Evolutionary conservation across 306 rosid genomes (phyloP).

Genomic region (Oemleria cerasiformis): DNA sequence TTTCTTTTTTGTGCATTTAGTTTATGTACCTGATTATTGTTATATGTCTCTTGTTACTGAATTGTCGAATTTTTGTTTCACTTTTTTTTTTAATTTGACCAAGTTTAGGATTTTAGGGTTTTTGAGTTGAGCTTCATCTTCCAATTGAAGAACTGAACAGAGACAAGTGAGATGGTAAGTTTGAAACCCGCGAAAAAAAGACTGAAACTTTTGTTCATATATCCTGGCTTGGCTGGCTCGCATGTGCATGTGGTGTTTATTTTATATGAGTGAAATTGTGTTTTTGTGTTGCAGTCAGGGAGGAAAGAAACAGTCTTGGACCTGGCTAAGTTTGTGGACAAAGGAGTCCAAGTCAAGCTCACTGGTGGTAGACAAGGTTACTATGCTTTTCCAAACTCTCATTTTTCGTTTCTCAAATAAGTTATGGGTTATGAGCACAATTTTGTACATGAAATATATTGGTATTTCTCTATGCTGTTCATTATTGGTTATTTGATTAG

Average conservation of each 20-base stretch:
- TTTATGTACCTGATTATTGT: background rate
- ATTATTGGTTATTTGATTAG: background rate
- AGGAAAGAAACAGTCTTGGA: constrained; percentile 84
- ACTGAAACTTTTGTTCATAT: background rate
- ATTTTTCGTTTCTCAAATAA: background rate
- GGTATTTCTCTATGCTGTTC: background rate
- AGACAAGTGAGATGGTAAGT: constrained; percentile 29
- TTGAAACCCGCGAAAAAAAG: background rate
- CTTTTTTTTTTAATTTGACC: no score
- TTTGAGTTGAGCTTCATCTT: background rate
- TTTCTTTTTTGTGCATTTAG: background rate
- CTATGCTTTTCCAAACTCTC: background rate
- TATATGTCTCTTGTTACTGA: background rate
- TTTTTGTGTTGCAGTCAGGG: constrained; percentile 45
- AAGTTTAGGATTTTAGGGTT: constrained; percentile 17
- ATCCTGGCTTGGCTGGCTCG: no score
- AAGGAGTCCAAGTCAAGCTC: constrained; percentile 91
- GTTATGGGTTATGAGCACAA: background rate
- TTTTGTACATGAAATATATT: background rate
- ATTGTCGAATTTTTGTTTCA: background rate
- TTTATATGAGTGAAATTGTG: background rate
- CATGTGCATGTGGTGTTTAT: no score
- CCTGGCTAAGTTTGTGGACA: constrained; percentile 85
- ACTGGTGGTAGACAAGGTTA: constrained; percentile 90
- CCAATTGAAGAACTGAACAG: constrained; percentile 13